phyloP scores from a whole-genome alignment of 2,329 filamentous ascomycete species.

The Metarhizium anisopliae region DNA sequence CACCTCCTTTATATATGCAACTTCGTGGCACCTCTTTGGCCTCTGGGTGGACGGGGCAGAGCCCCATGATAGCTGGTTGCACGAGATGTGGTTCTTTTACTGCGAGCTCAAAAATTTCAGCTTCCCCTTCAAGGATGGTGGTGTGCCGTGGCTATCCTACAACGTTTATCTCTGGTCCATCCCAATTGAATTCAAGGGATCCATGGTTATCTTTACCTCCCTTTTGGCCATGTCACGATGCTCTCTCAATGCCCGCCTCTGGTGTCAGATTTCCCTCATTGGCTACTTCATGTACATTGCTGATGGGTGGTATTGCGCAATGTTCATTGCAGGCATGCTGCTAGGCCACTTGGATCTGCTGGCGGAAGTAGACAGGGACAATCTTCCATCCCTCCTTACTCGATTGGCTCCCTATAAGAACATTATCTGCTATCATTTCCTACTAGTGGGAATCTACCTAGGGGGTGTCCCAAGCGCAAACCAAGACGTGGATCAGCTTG shows the following conservation, averaged over 20 bases:
- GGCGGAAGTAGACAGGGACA: conserved; percentile 30
- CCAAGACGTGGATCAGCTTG: conserved; percentile 37
- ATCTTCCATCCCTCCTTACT: conserved; percentile 38
- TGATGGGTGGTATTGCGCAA: conserved; percentile 53
- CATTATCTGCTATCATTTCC: conserved; percentile 41
- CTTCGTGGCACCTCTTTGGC: conserved; percentile 43
- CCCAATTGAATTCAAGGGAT: conserved; percentile 54
- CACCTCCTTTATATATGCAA: conserved; percentile 42
- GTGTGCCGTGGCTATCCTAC: conserved; percentile 40
- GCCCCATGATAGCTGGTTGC: conserved; percentile 30
- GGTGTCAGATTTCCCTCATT: conserved; percentile 42
- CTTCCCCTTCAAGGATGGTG: conserved; percentile 53
- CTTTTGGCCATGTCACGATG: conserved; percentile 48
- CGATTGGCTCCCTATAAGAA: conserved; percentile 37
- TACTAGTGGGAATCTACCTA: conserved; percentile 42
- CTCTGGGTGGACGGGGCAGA: conserved; percentile 31
- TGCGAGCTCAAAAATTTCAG: conserved; percentile 59
- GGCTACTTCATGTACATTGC: conserved; percentile 60
- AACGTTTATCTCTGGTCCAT: conserved; percentile 57
- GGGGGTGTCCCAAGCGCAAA: conserved; percentile 50
- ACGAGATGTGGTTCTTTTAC: conserved; percentile 42
- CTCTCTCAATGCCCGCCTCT: conserved; percentile 44
- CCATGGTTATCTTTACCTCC: conserved; percentile 51
- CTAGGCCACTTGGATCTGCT: conserved; percentile 53
- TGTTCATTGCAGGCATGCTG: conserved; percentile 54